Percentiles rank a stretch among this genome's conserved stretches.
Conservation (phyloP, 768 basidiomycete species). For the Lactarius pseudohatsudake region DNA sequence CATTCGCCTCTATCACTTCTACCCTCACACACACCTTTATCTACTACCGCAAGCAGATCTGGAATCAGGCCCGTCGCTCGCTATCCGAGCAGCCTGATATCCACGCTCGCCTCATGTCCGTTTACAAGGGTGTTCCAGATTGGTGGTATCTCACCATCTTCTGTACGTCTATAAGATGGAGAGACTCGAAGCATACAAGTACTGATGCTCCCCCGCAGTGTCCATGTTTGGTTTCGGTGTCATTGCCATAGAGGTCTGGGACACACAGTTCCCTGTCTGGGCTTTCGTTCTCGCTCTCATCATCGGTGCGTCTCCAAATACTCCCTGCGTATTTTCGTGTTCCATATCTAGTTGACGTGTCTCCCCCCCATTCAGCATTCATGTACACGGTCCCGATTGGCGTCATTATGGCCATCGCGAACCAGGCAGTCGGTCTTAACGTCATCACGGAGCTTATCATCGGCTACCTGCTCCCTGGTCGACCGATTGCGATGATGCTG, state of each 20-base stretch:
- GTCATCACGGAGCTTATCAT: conserved; percentile 81
- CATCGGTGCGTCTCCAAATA: conserved; percentile 42
- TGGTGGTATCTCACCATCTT: conserved; percentile 76
- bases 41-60: conserved; percentile 79
- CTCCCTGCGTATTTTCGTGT: background rate
- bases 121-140: conserved; percentile 69
- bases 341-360: background rate
- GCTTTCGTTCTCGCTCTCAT: conserved; percentile 68
- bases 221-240: conserved; percentile 67
- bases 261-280: conserved; percentile 70
- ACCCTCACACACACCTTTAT: conserved; percentile 69
- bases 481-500: conserved; percentile 79
- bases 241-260: conserved; percentile 68
- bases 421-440: conserved; percentile 68
- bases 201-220: conserved; percentile 27
- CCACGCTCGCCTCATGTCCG: conserved; percentile 80
- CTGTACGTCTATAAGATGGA: conserved; percentile 21
- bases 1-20: conserved; percentile 78
- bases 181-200: background rate
- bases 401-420: conserved; percentile 77
- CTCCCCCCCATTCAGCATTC: conserved; percentile 35
- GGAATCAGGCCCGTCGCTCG: conserved; percentile 64
- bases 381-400: conserved; percentile 76
- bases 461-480: conserved; percentile 80
- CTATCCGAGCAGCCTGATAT: conserved; percentile 82